Evolutionary conservation across 768 basidiomycete species (phyloP).

Genomic region (Amanita phalloides): DNA sequence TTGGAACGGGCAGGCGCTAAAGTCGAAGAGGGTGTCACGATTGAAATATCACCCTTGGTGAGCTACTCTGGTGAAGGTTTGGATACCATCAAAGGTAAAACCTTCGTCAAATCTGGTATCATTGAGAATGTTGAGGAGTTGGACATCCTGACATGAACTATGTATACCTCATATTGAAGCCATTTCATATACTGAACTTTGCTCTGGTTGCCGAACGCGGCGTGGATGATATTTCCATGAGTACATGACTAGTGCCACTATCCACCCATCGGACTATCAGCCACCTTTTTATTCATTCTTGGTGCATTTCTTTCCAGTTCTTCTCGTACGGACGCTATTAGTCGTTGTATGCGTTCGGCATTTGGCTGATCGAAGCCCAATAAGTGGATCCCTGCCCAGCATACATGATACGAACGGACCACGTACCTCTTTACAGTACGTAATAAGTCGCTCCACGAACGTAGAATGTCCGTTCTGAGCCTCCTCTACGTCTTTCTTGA

Average conservation of each 20-base stretch:
- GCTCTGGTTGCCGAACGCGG: neutral
- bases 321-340: constrained; percentile 74
- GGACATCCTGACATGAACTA: constrained; percentile 47
- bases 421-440: constrained; percentile 81
- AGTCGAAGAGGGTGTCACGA: constrained; percentile 65
- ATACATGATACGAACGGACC: neutral
- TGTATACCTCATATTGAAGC: neutral
- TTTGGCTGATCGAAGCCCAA: constrained; percentile 43
- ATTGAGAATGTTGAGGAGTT: constrained; percentile 60
- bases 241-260: constrained; percentile 17
- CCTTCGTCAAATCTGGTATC: constrained; percentile 63
- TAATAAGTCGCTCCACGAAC: constrained; percentile 75
- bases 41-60: constrained; percentile 84
- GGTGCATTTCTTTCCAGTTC: constrained; percentile 67
- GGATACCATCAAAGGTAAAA: constrained; percentile 66
- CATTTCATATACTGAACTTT: neutral
- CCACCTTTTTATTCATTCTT: constrained; percentile 27
- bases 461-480: constrained; percentile 68
- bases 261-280: constrained; percentile 34
- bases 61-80: constrained; percentile 92
- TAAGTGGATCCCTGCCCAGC: neutral
- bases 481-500: constrained; percentile 72
- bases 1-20: constrained; percentile 68
- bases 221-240: constrained; percentile 5
- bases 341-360: constrained; percentile 71